phyloP scores from a whole-genome alignment of 345 rosid genomes.

The Camelina neglecta region DNA sequence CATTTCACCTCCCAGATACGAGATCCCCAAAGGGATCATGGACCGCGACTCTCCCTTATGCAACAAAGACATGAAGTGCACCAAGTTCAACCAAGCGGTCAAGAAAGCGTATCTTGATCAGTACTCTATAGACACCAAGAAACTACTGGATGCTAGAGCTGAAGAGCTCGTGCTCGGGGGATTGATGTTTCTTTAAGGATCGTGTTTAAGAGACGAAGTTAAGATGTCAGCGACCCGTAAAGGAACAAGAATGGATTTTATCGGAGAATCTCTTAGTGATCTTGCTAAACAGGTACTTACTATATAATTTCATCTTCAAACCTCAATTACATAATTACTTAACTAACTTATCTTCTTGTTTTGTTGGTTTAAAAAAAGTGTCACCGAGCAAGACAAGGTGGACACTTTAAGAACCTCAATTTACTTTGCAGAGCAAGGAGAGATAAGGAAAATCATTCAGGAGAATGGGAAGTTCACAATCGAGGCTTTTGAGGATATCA shows the following conservation, averaged over 20 bases:
- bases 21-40: no score
- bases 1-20: no score
- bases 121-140: background rate
- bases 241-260: conserved; percentile 28
- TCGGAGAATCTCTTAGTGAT: conserved; percentile 39
- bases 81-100: conserved; percentile 38
- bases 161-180: no score
- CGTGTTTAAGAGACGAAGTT: no score
- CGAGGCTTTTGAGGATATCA: no score
- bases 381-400: conserved; percentile 1
- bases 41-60: background rate
- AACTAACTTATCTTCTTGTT: background rate
- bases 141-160: no score
- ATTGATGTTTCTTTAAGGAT: no score
- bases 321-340: no score
- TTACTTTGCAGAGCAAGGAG: conserved; percentile 13
- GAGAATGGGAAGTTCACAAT: background rate
- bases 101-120: conserved; percentile 42
- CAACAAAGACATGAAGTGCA: conserved; percentile 45
- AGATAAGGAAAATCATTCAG: background rate
- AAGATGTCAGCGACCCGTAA: conserved; percentile 26
- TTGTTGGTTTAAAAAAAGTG: background rate
- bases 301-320: background rate
- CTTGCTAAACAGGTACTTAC: conserved; percentile 38
- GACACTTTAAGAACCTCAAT: conserved; percentile 21